Conservation (phyloP, 305 asterid species). For the Lippia alba region DNA sequence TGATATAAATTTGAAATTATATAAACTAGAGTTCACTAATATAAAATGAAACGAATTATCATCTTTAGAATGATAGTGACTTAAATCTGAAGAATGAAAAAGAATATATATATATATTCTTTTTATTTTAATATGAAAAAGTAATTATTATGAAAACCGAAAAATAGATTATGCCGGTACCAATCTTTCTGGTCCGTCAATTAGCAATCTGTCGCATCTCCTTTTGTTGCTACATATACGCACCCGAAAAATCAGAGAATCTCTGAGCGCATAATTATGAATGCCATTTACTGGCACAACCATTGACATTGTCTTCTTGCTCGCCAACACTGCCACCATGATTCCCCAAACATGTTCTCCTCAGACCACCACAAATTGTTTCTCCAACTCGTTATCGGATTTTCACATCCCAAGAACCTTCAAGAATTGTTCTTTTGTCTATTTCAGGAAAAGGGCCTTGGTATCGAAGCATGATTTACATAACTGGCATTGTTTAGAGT, state of each 20-base stretch:
- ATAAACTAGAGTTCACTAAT: too few species aligned
- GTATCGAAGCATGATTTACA: slow-evolving; percentile 33
- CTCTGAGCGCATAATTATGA: not conserved
- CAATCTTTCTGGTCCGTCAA: not conserved
- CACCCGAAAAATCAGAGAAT: slow-evolving; percentile 3
- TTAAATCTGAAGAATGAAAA: too few species aligned
- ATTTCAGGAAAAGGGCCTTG: slow-evolving; percentile 33
- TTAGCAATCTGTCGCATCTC: not conserved
- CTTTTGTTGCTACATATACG: not conserved
- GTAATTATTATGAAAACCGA: too few species aligned
- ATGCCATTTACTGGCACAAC: not conserved
- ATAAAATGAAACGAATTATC: too few species aligned
- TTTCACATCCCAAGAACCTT: slow-evolving; percentile 25
- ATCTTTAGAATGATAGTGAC: too few species aligned
- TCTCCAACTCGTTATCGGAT: slow-evolving; percentile 30
- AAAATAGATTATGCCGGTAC: too few species aligned
- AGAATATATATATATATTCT: too few species aligned
- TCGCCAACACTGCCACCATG: slow-evolving; percentile 31
- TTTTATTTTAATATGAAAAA: too few species aligned
- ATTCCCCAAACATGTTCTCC: slow-evolving; percentile 35
- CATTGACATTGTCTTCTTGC: slow-evolving; percentile 24
- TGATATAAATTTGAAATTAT: too few species aligned
- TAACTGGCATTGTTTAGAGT: slow-evolving; percentile 15
- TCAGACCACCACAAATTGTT: slow-evolving; percentile 28
- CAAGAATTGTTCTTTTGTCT: slow-evolving; percentile 9